These are phyloP conservation scores for Abrus precatorius DNA, from an alignment of 306 rosid species.

Conservation along the genomic window DNA sequence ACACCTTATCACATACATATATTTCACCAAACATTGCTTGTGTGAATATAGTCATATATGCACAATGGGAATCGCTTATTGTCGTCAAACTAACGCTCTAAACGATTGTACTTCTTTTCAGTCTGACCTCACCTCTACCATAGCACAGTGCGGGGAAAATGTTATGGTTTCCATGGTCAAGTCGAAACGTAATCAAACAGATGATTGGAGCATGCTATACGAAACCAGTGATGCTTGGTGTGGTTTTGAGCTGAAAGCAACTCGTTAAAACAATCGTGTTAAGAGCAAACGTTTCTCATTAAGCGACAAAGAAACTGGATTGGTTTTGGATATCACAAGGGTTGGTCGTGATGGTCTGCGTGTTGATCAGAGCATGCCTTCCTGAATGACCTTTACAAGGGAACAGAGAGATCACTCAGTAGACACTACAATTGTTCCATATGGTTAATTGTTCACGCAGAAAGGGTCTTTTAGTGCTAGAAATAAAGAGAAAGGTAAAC, in stretches of 20 bases:
- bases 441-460: too few species aligned
- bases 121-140: background rate
- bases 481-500: too few species aligned
- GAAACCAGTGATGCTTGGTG: background rate
- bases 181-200: background rate
- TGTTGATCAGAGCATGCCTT: too few species aligned
- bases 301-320: background rate
- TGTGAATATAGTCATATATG: background rate
- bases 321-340: background rate
- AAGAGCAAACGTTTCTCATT: background rate
- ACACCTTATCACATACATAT: too few species aligned
- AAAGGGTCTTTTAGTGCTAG: too few species aligned
- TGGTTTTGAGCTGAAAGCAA: background rate
- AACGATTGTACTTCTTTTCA: background rate
- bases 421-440: too few species aligned
- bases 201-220: background rate
- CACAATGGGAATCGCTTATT: slow-evolving; percentile 10
- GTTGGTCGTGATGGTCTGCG: too few species aligned
- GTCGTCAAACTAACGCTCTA: background rate
- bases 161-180: background rate
- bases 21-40: background rate
- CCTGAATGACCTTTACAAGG: too few species aligned
- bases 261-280: background rate
- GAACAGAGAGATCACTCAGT: too few species aligned
- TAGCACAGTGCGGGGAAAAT: background rate